Percentiles rank a stretch among this genome's conserved stretches.
Conservation (phyloP, 345 rosid genomes). For the Combretum micranthum region DNA sequence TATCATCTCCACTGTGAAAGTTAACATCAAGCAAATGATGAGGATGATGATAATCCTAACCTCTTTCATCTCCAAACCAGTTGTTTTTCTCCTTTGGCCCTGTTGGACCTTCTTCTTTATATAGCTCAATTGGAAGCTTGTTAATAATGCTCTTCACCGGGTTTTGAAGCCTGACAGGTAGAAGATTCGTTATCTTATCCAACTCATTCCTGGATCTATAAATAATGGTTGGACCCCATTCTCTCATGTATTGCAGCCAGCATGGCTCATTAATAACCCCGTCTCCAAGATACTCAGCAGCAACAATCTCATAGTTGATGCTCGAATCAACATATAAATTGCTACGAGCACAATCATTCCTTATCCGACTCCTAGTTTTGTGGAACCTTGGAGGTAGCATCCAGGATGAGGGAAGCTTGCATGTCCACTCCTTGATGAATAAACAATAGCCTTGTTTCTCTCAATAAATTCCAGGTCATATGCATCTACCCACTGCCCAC, state of each 20-base stretch:
- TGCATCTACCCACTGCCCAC: constrained; percentile 75
- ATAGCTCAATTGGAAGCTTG: constrained; percentile 59
- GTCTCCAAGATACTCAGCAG: constrained; percentile 67
- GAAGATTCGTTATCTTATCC: constrained; percentile 34
- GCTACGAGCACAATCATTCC: constrained; percentile 62
- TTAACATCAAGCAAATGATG: no score
- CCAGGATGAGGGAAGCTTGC: constrained; percentile 72
- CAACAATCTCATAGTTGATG: constrained; percentile 47
- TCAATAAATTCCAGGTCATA: constrained; percentile 55
- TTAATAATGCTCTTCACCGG: constrained; percentile 24
- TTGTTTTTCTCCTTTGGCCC: constrained; percentile 95
- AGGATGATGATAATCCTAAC: constrained; percentile 20
- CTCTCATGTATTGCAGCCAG: constrained; percentile 85
- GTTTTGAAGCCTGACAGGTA: constrained; percentile 37
- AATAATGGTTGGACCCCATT: constrained; percentile 69
- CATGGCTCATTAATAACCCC: constrained; percentile 43
- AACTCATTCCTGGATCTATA: constrained; percentile 57
- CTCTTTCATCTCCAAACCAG: constrained; percentile 84
- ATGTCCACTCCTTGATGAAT: constrained; percentile 70
- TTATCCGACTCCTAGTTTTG: constrained; percentile 51
- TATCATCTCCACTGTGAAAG: no score
- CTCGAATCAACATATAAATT: constrained; percentile 50
- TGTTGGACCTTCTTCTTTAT: constrained; percentile 78
- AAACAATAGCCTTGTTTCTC: constrained; percentile 57
- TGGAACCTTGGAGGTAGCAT: constrained; percentile 60